Conservation (phyloP, 148 eudicot species). For the Amaranthus cruentus region DNA sequence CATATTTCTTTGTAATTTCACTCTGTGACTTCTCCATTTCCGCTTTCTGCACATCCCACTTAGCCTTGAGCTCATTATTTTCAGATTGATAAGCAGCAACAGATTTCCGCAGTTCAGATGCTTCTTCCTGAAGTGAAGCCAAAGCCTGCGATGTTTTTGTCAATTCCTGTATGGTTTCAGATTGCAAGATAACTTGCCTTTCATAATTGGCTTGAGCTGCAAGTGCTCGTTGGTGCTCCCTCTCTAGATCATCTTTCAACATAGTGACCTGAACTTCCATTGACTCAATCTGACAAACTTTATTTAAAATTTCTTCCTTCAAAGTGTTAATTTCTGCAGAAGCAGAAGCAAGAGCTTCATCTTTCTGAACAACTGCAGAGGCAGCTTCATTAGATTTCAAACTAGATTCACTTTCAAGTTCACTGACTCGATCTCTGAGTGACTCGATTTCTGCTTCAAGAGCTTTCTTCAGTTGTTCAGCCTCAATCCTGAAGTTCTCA, state of each 20-base stretch:
- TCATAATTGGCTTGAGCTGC: slow-evolving; percentile 80
- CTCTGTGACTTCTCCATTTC: slow-evolving; percentile 56
- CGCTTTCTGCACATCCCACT: slow-evolving; percentile 60
- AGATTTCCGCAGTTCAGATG: slow-evolving; percentile 54
- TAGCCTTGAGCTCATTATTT: slow-evolving; percentile 65
- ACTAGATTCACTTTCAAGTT: slow-evolving; percentile 59
- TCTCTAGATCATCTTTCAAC: slow-evolving; percentile 68
- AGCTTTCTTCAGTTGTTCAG: slow-evolving; percentile 52
- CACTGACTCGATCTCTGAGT: slow-evolving; percentile 42
- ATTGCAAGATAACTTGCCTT: slow-evolving; percentile 92
- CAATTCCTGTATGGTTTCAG: slow-evolving; percentile 92
- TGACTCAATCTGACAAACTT: slow-evolving; percentile 47
- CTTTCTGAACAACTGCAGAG: slow-evolving; percentile 51
- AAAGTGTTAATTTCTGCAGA: slow-evolving; percentile 50
- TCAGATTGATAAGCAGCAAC: slow-evolving; percentile 56
- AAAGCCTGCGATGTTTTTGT: slow-evolving; percentile 80
- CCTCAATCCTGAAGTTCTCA: slow-evolving; percentile 65
- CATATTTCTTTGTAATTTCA: slow-evolving; percentile 61
- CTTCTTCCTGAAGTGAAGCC: slow-evolving; percentile 60
- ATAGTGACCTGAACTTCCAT: slow-evolving; percentile 55
- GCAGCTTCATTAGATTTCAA: slow-evolving; percentile 57
- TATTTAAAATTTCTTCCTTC: slow-evolving; percentile 54
- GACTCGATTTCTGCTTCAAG: slow-evolving; percentile 72
- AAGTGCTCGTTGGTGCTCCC: slow-evolving; percentile 63
- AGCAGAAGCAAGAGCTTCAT: slow-evolving; percentile 61